These are phyloP conservation scores for Citeromyces hawaiiensis DNA, from an alignment of 1,139 yeast genomes.

Conservation along the genomic window DNA sequence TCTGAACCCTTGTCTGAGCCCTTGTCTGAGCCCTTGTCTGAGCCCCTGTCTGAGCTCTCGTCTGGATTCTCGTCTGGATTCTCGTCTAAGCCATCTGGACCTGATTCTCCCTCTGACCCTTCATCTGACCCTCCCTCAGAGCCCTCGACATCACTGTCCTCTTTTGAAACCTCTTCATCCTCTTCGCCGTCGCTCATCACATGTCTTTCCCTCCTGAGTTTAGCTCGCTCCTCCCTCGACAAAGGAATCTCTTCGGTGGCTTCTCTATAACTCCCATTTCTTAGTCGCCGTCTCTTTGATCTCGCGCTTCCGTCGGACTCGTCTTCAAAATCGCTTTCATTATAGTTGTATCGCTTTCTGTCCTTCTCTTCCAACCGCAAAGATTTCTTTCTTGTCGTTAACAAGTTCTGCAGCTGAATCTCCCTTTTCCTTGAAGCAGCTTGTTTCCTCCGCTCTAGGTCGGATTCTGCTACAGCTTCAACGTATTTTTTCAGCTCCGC, in stretches of 20 bases:
- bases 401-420: constrained; percentile 33
- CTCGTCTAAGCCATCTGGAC: too few species aligned
- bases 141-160: neutral
- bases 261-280: constrained; percentile 7
- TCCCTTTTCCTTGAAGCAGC: constrained; percentile 33
- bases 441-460: constrained; percentile 29
- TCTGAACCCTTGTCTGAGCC: neutral
- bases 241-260: constrained; percentile 7
- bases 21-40: neutral
- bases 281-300: constrained; percentile 12
- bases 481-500: constrained; percentile 9
- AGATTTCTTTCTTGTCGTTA: constrained; percentile 40
- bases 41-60: neutral
- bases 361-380: constrained; percentile 42
- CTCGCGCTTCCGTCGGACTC: constrained; percentile 23
- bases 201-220: constrained; percentile 14
- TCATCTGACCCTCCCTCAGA: too few species aligned
- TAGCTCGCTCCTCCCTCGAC: constrained; percentile 28
- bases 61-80: neutral
- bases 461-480: constrained; percentile 12
- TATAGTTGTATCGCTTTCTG: constrained; percentile 16
- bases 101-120: too few species aligned
- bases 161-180: neutral
- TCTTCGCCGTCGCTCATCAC: neutral
- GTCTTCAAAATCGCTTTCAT: constrained; percentile 18